These are phyloP conservation scores for Chiua virens DNA, from an alignment of 768 basidiomycete genomes.

Conservation along the genomic window DNA sequence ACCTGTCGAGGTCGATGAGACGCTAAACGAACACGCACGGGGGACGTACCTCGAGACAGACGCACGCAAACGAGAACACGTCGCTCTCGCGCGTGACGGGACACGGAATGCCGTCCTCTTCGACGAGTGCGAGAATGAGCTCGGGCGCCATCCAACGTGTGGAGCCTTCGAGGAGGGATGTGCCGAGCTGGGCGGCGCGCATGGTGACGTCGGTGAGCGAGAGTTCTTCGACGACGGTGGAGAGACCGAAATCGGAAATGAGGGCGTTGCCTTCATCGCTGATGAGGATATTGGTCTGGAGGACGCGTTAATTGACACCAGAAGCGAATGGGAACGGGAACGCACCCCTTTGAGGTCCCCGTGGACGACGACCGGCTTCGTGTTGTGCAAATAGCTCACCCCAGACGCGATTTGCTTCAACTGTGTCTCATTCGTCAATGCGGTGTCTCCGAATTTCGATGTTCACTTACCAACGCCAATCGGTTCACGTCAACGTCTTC, in stretches of 20 bases:
- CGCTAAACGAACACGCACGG: not conserved
- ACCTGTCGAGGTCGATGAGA: constrained; percentile 33
- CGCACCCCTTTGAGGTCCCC: constrained; percentile 63
- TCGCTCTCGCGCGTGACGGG: constrained; percentile 53
- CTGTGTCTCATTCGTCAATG: constrained; percentile 28
- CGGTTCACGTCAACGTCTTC: constrained; percentile 42
- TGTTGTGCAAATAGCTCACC: constrained; percentile 55
- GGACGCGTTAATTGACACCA: not conserved
- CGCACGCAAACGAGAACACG: constrained; percentile 60
- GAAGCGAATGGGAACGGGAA: not conserved
- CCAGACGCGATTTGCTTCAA: constrained; percentile 56
- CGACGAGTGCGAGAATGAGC: constrained; percentile 48
- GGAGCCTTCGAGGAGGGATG: constrained; percentile 35
- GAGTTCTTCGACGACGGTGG: constrained; percentile 56
- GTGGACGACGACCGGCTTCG: constrained; percentile 54
- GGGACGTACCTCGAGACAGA: constrained; percentile 58
- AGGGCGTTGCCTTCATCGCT: constrained; percentile 50
- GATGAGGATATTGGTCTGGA: constrained; percentile 57
- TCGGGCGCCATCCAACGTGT: constrained; percentile 53
- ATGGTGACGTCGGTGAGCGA: constrained; percentile 28
- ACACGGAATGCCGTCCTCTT: constrained; percentile 43
- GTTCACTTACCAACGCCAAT: constrained; percentile 44
- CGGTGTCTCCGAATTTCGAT: too few relatives aligned
- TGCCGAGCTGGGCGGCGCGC: constrained; percentile 26
- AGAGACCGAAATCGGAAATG: constrained; percentile 64